phyloP scores from a whole-genome alignment of 75 land plant genomes.

The Sequoiadendron giganteum region DNA sequence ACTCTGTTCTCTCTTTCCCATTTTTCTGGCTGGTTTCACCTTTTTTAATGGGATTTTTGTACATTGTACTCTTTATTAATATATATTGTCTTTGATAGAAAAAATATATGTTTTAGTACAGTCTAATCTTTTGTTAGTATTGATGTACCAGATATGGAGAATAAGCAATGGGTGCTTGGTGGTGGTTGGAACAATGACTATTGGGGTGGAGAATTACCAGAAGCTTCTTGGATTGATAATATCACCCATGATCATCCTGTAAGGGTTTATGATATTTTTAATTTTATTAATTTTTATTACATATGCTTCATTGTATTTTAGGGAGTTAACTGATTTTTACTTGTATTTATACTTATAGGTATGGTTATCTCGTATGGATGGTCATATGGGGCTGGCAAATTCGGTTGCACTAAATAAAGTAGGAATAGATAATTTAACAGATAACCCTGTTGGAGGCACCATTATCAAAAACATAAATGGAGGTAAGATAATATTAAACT shows the following conservation, averaged over 20 bases:
- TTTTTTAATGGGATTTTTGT: too few species aligned
- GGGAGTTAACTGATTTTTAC: neutral
- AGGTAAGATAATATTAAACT: slow-evolving; percentile 39
- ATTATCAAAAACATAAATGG: slow-evolving; percentile 55
- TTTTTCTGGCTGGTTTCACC: too few species aligned
- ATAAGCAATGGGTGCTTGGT: slow-evolving; percentile 78
- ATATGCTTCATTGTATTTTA: neutral
- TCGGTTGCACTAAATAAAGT: slow-evolving; percentile 58
- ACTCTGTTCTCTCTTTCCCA: too few species aligned
- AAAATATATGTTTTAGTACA: neutral
- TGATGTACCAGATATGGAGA: slow-evolving; percentile 13
- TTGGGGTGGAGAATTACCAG: slow-evolving; percentile 88
- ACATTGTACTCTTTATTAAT: too few species aligned
- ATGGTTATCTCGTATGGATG: slow-evolving; percentile 83
- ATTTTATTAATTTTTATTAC: neutral
- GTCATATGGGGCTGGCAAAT: slow-evolving; percentile 93
- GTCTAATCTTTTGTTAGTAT: slow-evolving; percentile 7
- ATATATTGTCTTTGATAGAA: too few species aligned
- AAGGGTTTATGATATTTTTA: slow-evolving; percentile 11
- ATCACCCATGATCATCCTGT: slow-evolving; percentile 70
- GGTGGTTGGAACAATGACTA: slow-evolving; percentile 91
- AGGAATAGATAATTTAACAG: slow-evolving; percentile 47
- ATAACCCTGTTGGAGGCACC: slow-evolving; percentile 71
- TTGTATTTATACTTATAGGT: slow-evolving; percentile 36
- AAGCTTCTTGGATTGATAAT: slow-evolving; percentile 88